Base-by-base conservation (phyloP, 352 stramenopile genomes). In the Phytophthora kernoviae region DNA sequence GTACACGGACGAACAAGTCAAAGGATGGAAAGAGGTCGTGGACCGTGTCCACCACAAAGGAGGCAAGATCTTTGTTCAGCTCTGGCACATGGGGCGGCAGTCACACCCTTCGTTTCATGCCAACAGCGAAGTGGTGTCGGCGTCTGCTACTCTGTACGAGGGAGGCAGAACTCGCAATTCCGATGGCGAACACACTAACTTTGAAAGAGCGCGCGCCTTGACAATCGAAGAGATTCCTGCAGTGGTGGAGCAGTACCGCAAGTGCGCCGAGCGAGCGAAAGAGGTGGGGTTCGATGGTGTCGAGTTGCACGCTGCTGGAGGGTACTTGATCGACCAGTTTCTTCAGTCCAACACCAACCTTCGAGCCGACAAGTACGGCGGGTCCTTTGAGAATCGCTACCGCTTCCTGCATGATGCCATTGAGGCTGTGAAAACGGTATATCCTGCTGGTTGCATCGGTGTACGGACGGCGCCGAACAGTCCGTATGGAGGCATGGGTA, bases 261-360 rank as follows among this genome's bases (percentile, higher is more conserved):
- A 75, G 39, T 79, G 58, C 5, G 88, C 89, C 0, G 56, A 73
- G 22, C 69, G 68, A 17, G 76, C 77, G 2, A 88, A 90, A 36
- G 52, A 81, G 50, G 90, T 81, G 8, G 91, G 91, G 18, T 97
- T 75, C 10, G 62, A 71, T 9, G 62, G 62, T 5, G 51, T 67
- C 20, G 62, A 71, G n/a, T 33, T 69, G 30, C 91, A 97, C 65
- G 62, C 36, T 6, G 90, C 84, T 8, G 92, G 97, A 40, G 91
- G 90, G 3, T 98, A 97, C 57, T 74, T 98, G 33, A 62, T 98
- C 51, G 87, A 97, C 36, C 64, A 74, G 58, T 77, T 77, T 41
- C 44, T 77, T 26, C 58, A 77, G 21, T 50, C 48, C 4, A 44
- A 67, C 47, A 79, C 61, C 42, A 97, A 96, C 64, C 55, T 72